Conservation (phyloP, 805 yeast genomes). For the Vanderwaltozyma verrucispora region DNA sequence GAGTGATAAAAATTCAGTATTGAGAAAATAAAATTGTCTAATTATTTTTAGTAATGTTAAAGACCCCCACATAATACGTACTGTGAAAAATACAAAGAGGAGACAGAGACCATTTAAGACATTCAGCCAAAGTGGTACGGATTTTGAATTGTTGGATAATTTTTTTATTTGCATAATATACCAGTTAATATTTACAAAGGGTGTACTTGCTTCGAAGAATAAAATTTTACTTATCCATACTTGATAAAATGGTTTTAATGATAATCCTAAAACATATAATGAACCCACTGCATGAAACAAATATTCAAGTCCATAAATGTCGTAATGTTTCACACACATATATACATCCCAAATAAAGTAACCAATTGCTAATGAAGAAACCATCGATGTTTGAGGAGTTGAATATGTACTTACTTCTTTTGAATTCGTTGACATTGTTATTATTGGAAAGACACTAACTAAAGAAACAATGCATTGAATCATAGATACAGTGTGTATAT, state of each 20-base stretch:
- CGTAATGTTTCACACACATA: slow-evolving; percentile 54
- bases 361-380: slow-evolving; percentile 63
- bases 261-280: slow-evolving; percentile 53
- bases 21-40: no score
- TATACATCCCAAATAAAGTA: slow-evolving; percentile 86
- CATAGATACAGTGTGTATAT: slow-evolving; percentile 83
- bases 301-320: slow-evolving; percentile 72
- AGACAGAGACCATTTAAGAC: slow-evolving; percentile 64
- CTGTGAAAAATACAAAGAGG: slow-evolving; percentile 58
- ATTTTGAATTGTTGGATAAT: slow-evolving; percentile 24
- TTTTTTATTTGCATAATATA: slow-evolving; percentile 68
- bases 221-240: slow-evolving; percentile 78
- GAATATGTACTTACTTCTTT: slow-evolving; percentile 58
- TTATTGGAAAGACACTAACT: slow-evolving; percentile 48
- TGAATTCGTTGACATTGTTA: slow-evolving; percentile 37
- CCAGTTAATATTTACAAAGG: slow-evolving; percentile 93
- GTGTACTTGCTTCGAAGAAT: slow-evolving; percentile 81
- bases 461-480: slow-evolving; percentile 69
- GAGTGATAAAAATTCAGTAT: slow-evolving; percentile 35
- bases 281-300: slow-evolving; percentile 79
- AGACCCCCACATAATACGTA: slow-evolving; percentile 80
- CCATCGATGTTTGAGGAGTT: slow-evolving; percentile 67
- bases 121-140: slow-evolving; percentile 36
- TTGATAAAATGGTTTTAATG: slow-evolving; percentile 64
- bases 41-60: slow-evolving; percentile 35